Evolutionary conservation across 1,284 basidiomycete genomes (phyloP).

Genomic region (Rhodotorula sp.): DNA sequence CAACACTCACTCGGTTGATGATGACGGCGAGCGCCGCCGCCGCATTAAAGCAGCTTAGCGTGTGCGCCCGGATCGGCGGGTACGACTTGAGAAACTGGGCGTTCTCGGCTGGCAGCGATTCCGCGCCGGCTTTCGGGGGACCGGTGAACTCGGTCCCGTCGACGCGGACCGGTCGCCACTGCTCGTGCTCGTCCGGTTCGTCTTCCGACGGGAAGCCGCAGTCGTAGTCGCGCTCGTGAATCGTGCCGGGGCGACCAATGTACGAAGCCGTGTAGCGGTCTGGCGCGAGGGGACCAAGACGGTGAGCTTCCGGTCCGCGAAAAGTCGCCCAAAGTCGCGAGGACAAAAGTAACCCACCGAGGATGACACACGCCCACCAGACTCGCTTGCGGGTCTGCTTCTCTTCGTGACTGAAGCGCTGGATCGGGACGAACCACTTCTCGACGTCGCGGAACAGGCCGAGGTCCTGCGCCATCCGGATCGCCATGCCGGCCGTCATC

Average conservation of each 20-base stretch:
- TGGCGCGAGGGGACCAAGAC: not conserved
- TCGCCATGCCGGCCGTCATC: slow-evolving; percentile 69
- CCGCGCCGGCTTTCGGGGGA: slow-evolving; percentile 28
- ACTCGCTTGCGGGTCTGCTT: slow-evolving; percentile 70
- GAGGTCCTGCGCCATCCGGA: slow-evolving; percentile 72
- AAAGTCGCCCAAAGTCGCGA: no score
- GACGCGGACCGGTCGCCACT: slow-evolving; percentile 44
- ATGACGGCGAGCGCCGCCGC: slow-evolving; percentile 60
- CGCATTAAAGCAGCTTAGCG: slow-evolving; percentile 73
- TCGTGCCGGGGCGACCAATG: slow-evolving; percentile 64
- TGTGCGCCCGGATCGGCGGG: slow-evolving; percentile 48
- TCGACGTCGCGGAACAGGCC: slow-evolving; percentile 79
- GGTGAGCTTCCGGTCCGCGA: no score
- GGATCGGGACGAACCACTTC: slow-evolving; percentile 62
- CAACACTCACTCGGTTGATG: slow-evolving; percentile 33
- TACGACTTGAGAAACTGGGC: slow-evolving; percentile 19
- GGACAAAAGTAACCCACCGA: slow-evolving; percentile 62
- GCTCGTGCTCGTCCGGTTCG: slow-evolving; percentile 55
- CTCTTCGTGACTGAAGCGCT: slow-evolving; percentile 64
- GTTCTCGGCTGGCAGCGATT: slow-evolving; percentile 18
- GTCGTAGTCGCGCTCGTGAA: slow-evolving; percentile 77
- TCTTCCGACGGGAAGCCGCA: slow-evolving; percentile 65
- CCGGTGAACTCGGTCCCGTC: slow-evolving; percentile 43
- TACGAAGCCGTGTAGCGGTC: slow-evolving; percentile 67
- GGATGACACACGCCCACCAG: slow-evolving; percentile 74